A percentile compares a stretch with the other conserved stretches of the same genome.
phyloP scores from a whole-genome alignment of 2,329 filamentous ascomycete species.

The Immersiporthe knoxdaviesiana region DNA sequence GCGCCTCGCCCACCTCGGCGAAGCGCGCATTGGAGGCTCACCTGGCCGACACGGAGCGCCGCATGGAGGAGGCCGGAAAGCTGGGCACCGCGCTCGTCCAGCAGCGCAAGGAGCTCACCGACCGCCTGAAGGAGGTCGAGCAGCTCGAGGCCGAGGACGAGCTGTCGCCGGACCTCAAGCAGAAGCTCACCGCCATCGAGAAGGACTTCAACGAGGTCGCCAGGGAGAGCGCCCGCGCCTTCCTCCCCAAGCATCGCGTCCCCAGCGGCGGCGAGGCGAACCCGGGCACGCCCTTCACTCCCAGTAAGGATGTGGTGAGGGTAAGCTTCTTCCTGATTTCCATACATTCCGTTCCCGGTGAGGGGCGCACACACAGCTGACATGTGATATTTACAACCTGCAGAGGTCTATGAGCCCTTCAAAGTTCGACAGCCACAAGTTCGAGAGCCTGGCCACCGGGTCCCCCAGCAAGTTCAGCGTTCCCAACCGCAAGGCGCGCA shows the following conservation, averaged over 20 bases:
- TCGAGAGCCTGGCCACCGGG: slow-evolving; percentile 80
- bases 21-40: slow-evolving; percentile 90
- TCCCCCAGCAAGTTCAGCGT: slow-evolving; percentile 90
- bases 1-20: slow-evolving; percentile 79
- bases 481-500: slow-evolving; percentile 84
- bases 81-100: slow-evolving; percentile 85
- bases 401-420: slow-evolving; percentile 73
- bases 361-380: slow-evolving; percentile 23
- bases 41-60: slow-evolving; percentile 86
- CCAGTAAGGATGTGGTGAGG: slow-evolving; percentile 55
- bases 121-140: slow-evolving; percentile 83
- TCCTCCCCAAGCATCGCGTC: slow-evolving; percentile 81
- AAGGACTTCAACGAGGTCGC: slow-evolving; percentile 95
- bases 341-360: no score
- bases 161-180: slow-evolving; percentile 79
- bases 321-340: no score
- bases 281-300: slow-evolving; percentile 55
- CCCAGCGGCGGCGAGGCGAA: slow-evolving; percentile 69
- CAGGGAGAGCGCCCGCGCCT: slow-evolving; percentile 83
- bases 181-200: slow-evolving; percentile 84
- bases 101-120: slow-evolving; percentile 81
- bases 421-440: slow-evolving; percentile 51
- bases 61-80: slow-evolving; percentile 88
- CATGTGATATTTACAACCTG: slow-evolving; percentile 25
- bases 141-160: slow-evolving; percentile 75